Evolutionary conservation across 495 filamentous ascomycete species (phyloP), one percentile per base, ranked within the genome.

Genomic region (Stereocaulon alpinum): DNA sequence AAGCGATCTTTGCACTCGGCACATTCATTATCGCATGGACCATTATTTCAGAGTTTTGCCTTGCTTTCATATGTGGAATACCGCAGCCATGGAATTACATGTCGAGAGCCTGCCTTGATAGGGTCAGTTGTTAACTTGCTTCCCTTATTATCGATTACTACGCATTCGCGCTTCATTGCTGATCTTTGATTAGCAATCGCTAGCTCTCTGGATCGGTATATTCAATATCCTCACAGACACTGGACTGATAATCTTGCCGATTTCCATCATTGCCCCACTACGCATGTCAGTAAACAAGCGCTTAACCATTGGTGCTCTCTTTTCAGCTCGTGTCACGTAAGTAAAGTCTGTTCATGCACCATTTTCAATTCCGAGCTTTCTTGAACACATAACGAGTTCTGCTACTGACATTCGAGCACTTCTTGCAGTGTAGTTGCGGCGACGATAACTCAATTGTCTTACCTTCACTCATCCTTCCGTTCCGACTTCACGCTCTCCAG

Each of bases 401-500:
- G 10, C 41, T 43, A 43, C 14, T 17, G 12, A 43, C 41, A 24
- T 43, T 15, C 1, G 17, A n/a, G 10, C 18, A 15, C 18, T 15
- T 15, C 5, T n/a, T 15, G 10, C 18, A 43, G 41, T 15, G 41
- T 43, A n/a, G 14, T 43, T 7, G 41, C 41, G 5, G 41, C 41
- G 5, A 43, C 41, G 17, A 20, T 20, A 20, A 43, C 41, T 7
- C 41, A 43, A 43, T 15, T 43, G 11, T 43, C 41, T 15, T 43
- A 43, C 5, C 41, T 43, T 2, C 41, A 15, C 41, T 15, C 15
- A 1, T 43, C 41, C 41, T 43, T 43, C 41, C 15, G 18, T 20
- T n/a, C 41, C 15, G 54, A 56, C 40, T 45, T 50, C 5, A 50
- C 56, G 3, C 49, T 48, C 45, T 20, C 54, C 54, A 51, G 58